A percentile compares a stretch with the other conserved stretches of the same genome.
Evolutionary conservation across 2,329 filamentous ascomycete species (phyloP).

Genomic region (Endothia cerciana): DNA sequence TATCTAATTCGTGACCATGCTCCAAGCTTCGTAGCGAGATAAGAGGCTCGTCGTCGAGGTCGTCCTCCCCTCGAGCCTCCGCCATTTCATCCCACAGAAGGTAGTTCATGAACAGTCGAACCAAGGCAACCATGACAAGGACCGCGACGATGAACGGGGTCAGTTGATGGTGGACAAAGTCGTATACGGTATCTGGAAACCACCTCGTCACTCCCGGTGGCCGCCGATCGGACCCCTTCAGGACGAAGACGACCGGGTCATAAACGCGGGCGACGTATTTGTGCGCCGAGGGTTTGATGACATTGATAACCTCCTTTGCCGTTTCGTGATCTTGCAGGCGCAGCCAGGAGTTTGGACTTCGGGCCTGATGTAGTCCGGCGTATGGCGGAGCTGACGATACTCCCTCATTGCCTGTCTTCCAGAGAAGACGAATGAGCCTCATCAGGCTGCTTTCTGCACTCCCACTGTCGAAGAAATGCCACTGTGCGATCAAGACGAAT

Average conservation of each 20-base stretch:
- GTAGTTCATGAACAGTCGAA: slow-evolving; percentile 74
- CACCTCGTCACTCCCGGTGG: slow-evolving; percentile 53
- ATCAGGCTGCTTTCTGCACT: slow-evolving; percentile 12
- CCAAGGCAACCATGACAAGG: slow-evolving; percentile 63
- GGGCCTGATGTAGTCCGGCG: slow-evolving; percentile 70
- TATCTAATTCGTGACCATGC: slow-evolving; percentile 69
- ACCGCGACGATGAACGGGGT: slow-evolving; percentile 65
- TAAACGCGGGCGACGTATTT: slow-evolving; percentile 76
- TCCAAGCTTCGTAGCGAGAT: slow-evolving; percentile 64
- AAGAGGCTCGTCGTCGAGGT: slow-evolving; percentile 51
- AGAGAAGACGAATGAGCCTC: slow-evolving; percentile 37
- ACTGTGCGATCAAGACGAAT: slow-evolving; percentile 74
- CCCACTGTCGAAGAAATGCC: slow-evolving; percentile 69
- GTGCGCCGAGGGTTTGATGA: slow-evolving; percentile 71
- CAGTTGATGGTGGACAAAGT: slow-evolving; percentile 67
- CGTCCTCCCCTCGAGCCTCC: slow-evolving; percentile 49
- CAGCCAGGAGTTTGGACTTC: slow-evolving; percentile 78
- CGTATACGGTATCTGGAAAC: slow-evolving; percentile 63
- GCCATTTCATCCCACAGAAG: slow-evolving; percentile 68
- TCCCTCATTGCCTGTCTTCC: slow-evolving; percentile 35
- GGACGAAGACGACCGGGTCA: slow-evolving; percentile 74
- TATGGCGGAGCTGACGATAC: slow-evolving; percentile 47
- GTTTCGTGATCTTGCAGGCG: slow-evolving; percentile 79
- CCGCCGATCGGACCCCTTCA: slow-evolving; percentile 69
- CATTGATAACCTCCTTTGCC: slow-evolving; percentile 74